Conservation (phyloP, 2,329 filamentous ascomycete species). For the Parafenestella ontariensis region DNA sequence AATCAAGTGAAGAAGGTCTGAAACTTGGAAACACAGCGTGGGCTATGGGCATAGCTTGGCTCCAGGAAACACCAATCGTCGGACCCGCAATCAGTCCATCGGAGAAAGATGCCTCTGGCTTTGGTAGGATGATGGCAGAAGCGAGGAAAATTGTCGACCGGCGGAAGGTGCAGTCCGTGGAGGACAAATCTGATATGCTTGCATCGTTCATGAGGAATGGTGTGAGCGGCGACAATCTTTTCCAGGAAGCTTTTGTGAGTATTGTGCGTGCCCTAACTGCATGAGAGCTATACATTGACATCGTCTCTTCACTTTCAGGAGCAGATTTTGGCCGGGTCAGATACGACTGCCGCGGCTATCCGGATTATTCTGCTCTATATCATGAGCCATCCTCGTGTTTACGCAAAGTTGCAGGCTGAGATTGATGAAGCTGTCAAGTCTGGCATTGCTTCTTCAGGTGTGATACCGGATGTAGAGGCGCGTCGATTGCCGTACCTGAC, state of each 20-base stretch:
- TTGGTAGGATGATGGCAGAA: slow-evolving; percentile 44
- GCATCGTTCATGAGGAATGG: slow-evolving; percentile 59
- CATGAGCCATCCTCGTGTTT: slow-evolving; percentile 58
- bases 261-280: neutral
- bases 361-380: slow-evolving; percentile 62
- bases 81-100: slow-evolving; percentile 39
- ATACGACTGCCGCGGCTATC: slow-evolving; percentile 64
- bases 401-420: slow-evolving; percentile 56
- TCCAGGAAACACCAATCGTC: slow-evolving; percentile 31
- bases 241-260: slow-evolving; percentile 46
- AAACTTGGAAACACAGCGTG: slow-evolving; percentile 36
- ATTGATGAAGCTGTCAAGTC: slow-evolving; percentile 51
- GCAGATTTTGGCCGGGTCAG: slow-evolving; percentile 63
- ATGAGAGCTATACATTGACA: neutral
- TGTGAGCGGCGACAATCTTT: slow-evolving; percentile 50
- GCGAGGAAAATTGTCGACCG: slow-evolving; percentile 43
- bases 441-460: slow-evolving; percentile 42
- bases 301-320: slow-evolving; percentile 14
- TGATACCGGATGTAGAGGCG: slow-evolving; percentile 59
- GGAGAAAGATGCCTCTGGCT: slow-evolving; percentile 46
- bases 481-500: slow-evolving; percentile 53
- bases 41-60: slow-evolving; percentile 36
- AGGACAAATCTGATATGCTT: slow-evolving; percentile 61
- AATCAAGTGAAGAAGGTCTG: slow-evolving; percentile 51
- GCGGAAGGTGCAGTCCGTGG: slow-evolving; percentile 53